These are phyloP conservation scores for Calonectria leucothoes DNA, from an alignment of 2,329 filamentous ascomycete species.

Conservation along the genomic window DNA sequence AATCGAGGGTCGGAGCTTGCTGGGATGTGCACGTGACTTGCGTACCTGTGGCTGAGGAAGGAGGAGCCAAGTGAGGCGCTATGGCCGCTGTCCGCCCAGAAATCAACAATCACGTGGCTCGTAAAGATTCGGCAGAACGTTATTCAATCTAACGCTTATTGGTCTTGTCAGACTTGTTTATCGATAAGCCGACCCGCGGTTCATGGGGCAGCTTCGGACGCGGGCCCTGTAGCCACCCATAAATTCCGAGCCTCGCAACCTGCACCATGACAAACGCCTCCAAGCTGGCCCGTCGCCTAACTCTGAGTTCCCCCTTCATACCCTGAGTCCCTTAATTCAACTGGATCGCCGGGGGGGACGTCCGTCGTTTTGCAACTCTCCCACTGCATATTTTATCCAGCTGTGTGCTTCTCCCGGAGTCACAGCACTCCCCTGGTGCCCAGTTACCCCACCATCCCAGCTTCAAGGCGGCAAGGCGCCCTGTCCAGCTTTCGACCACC, in stretches of 20 bases:
- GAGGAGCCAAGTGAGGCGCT: neutral
- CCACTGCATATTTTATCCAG: neutral
- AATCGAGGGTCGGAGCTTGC: slow-evolving; percentile 42
- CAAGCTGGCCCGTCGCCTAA: slow-evolving; percentile 28
- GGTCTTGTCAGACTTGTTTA: slow-evolving; percentile 19
- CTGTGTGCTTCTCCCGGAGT: neutral
- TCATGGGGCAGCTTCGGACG: slow-evolving; percentile 23
- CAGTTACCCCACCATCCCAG: slow-evolving; percentile 26
- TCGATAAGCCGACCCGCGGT: slow-evolving; percentile 35
- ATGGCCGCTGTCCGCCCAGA: neutral
- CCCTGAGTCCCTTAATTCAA: slow-evolving; percentile 12
- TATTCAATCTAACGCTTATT: slow-evolving; percentile 23
- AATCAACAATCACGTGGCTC: slow-evolving; percentile 9
- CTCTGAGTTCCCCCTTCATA: slow-evolving; percentile 26
- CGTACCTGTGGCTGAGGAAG: neutral
- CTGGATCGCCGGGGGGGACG: slow-evolving; percentile 26
- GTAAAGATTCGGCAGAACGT: slow-evolving; percentile 13
- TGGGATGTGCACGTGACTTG: slow-evolving; percentile 34
- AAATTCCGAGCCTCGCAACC: slow-evolving; percentile 39
- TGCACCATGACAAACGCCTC: slow-evolving; percentile 38
- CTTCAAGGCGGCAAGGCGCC: slow-evolving; percentile 6
- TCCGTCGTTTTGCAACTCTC: neutral
- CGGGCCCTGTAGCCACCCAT: slow-evolving; percentile 28
- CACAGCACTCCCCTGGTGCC: neutral
- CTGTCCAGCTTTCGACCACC: neutral